Evolutionary conservation across 2,329 filamentous ascomycete genomes (phyloP).

Genomic region (Bimuria novae-zelandiae): DNA sequence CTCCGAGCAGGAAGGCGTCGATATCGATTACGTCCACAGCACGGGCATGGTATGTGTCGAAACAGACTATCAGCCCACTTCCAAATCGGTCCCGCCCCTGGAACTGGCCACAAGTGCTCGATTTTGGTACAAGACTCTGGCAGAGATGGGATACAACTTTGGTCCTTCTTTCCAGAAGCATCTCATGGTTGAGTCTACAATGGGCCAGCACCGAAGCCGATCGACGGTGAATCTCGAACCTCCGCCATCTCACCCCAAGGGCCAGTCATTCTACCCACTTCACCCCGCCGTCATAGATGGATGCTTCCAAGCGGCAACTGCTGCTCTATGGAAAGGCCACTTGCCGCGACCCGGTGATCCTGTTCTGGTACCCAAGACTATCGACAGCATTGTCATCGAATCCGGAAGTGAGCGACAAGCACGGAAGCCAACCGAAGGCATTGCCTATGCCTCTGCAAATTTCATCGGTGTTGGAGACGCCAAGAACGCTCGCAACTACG

Average conservation of each 20-base stretch:
- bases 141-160: constrained; percentile 21
- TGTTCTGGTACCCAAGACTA: constrained; percentile 25
- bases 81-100: constrained; percentile 7
- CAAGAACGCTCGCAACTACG: background rate
- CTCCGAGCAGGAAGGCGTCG: background rate
- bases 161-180: constrained; percentile 22
- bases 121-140: constrained; percentile 24
- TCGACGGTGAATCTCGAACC: constrained; percentile 9
- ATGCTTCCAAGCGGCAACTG: constrained; percentile 30
- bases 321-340: constrained; percentile 23
- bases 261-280: constrained; percentile 28
- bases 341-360: background rate
- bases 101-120: constrained; percentile 8
- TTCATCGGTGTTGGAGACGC: constrained; percentile 19
- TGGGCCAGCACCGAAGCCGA: constrained; percentile 9
- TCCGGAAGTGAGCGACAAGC: background rate
- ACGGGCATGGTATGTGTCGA: constrained; percentile 11
- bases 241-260: background rate
- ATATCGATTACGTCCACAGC: constrained; percentile 9
- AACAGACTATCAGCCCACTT: background rate
- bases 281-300: constrained; percentile 37
- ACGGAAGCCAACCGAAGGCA: constrained; percentile 2
- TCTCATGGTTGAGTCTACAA: constrained; percentile 11
- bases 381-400: constrained; percentile 27
- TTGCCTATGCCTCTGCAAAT: constrained; percentile 7